A percentile compares a stretch with the other conserved stretches of the same genome.
These are phyloP conservation scores for Neonectria coccinea DNA, from an alignment of 2,329 filamentous ascomycete genomes.

Conservation along the genomic window DNA sequence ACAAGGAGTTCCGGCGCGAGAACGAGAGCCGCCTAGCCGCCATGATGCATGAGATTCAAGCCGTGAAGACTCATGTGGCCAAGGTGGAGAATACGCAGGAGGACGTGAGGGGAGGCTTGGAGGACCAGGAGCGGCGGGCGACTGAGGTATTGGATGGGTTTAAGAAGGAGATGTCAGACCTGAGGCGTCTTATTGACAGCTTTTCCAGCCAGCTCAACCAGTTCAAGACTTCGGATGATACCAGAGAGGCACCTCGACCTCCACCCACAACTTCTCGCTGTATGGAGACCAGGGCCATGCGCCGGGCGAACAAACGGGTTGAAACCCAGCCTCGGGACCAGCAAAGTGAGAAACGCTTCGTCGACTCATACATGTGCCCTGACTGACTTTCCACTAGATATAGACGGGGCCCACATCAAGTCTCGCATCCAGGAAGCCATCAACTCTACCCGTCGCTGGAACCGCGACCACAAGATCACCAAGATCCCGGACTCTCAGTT, in stretches of 20 bases:
- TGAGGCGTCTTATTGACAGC: conserved; percentile 40
- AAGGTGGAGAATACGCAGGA: conserved; percentile 26
- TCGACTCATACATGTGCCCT: neutral
- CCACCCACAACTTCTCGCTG: neutral
- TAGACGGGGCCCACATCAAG: conserved; percentile 20
- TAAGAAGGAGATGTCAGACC: conserved; percentile 38
- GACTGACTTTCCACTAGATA: conserved; percentile 23
- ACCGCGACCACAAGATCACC: conserved; percentile 53
- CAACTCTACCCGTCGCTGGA: conserved; percentile 54
- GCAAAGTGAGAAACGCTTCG: conserved; percentile 22
- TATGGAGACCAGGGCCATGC: conserved; percentile 29
- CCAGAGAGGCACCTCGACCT: conserved; percentile 27
- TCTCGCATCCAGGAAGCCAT: conserved; percentile 51
- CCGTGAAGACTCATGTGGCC: conserved; percentile 46
- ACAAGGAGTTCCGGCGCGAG: conserved; percentile 46
- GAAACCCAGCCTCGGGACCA: conserved; percentile 4
- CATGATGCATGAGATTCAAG: conserved; percentile 48
- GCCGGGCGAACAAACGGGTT: conserved; percentile 4
- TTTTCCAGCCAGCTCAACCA: conserved; percentile 41
- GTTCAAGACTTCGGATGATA: conserved; percentile 36
- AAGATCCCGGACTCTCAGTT: conserved; percentile 47
- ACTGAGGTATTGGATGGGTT: conserved; percentile 32
- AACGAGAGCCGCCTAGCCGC: conserved; percentile 47
- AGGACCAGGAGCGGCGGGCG: conserved; percentile 39
- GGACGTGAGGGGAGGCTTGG: conserved; percentile 29